Base-by-base conservation (phyloP, 2,329 filamentous ascomycete species). In the Uncinocarpus reesii region DNA sequence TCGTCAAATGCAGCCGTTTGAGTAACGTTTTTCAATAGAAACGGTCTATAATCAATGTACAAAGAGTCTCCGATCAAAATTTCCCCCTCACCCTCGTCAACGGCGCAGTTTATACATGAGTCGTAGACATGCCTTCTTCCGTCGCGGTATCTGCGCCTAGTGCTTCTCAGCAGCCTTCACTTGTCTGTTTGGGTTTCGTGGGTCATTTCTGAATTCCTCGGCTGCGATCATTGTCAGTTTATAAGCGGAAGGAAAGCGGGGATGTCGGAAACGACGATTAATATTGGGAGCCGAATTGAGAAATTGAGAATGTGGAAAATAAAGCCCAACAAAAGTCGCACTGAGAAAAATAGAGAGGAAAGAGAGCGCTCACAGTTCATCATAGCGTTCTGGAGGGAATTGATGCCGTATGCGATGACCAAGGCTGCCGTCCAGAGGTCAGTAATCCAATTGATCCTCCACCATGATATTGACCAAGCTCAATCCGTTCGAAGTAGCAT, bases 201-300 rank as follows among this genome's bases (percentile, higher is more conserved):
- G 87, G 73, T 96, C 90, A 77, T 95, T 93, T 82, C 89, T 93
- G 80, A 79, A 95, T 75, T 96, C 87, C 61, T 85, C 86, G 75
- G 81, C 90, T 96, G 57, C 81, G 81, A 79, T 89, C 89, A 66
- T 85, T 38, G 40, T 38, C 16, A 49, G 34, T 92, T 24, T 11
- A 32, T 46, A 15, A 8, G 18, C 13, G 21, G 13, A 18, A 5
- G 13, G 24, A 37, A 8, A 90, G 60, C 55, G 42, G 8, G 4
- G 4, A 20, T 35, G 31, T n/a, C n/a, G n/a, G 11, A 46, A 18
- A 10, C 8, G 28, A 18, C 20, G n/a, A n/a, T 35, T 35, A 5
- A 5, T 3, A 28, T 2, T 8, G 4, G 24, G 20, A 15, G 21
- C 7, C 20, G 37, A 24, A 41, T 10, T 6, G 21, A n/a, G 36